phyloP scores from a whole-genome alignment of 495 filamentous ascomycete species.

The Aspergillus ellipticus region DNA sequence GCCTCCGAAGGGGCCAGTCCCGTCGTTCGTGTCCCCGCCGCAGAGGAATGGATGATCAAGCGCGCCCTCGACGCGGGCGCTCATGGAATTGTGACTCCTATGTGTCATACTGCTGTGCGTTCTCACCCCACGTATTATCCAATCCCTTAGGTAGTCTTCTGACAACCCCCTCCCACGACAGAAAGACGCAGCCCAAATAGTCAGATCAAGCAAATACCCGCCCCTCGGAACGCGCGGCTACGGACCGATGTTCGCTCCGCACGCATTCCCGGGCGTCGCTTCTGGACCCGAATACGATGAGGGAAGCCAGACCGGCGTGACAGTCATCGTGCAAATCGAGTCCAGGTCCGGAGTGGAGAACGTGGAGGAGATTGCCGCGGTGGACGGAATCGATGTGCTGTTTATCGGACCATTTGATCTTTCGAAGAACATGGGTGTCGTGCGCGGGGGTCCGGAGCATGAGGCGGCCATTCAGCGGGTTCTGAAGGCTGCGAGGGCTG shows the following conservation, averaged over 20 bases:
- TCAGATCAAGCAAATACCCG: slow-evolving; percentile 62
- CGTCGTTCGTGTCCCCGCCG: slow-evolving; percentile 63
- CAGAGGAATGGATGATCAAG: slow-evolving; percentile 68
- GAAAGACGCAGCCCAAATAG: slow-evolving; percentile 58
- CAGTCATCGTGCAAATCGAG: slow-evolving; percentile 47
- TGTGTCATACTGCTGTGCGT: slow-evolving; percentile 27
- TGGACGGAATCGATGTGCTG: slow-evolving; percentile 38
- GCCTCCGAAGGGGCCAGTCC: slow-evolving; percentile 62
- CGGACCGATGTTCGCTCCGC: slow-evolving; percentile 43
- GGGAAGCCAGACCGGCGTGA: slow-evolving; percentile 29
- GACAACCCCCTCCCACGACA: too few species aligned
- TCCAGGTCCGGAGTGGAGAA: slow-evolving; percentile 43
- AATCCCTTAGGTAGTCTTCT: too few species aligned
- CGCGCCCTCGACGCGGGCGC: slow-evolving; percentile 66
- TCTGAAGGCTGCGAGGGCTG: slow-evolving; percentile 55
- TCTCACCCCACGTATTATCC: background rate
- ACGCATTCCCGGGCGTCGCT: slow-evolving; percentile 33
- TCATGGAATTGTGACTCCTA: slow-evolving; percentile 51
- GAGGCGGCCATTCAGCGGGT: slow-evolving; percentile 64
- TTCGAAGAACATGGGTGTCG: slow-evolving; percentile 36
- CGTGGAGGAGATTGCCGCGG: slow-evolving; percentile 46
- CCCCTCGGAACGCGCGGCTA: slow-evolving; percentile 60
- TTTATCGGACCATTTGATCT: slow-evolving; percentile 54
- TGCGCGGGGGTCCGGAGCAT: slow-evolving; percentile 37
- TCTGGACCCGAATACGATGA: slow-evolving; percentile 38